Evolutionary conservation across 2,329 filamentous ascomycete genomes (phyloP).

Genomic region (Chrysoporthe puriensis): DNA sequence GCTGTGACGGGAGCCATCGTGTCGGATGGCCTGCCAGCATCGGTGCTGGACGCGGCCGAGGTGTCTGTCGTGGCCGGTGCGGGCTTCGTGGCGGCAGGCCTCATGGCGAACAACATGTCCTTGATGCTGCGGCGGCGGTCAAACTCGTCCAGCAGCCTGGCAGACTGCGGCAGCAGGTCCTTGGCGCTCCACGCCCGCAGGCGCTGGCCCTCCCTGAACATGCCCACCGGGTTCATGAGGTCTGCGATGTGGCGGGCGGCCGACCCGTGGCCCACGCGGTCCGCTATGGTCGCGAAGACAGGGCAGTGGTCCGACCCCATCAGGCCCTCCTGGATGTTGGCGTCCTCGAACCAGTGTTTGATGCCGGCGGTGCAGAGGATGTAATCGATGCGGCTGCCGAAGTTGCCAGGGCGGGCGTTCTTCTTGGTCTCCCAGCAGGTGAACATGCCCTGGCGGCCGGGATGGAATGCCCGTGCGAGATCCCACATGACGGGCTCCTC

Average conservation of each 20-base stretch:
- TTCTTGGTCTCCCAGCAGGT: constrained; percentile 96
- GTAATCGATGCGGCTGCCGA: constrained; percentile 91
- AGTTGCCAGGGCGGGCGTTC: constrained; percentile 95
- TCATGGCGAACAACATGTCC: constrained; percentile 92
- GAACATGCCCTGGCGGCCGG: constrained; percentile 84
- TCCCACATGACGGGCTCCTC: constrained; percentile 80
- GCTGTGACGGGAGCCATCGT: too few species aligned
- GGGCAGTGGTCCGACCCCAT: constrained; percentile 97
- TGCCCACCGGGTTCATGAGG: constrained; percentile 74
- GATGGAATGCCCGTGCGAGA: constrained; percentile 80
- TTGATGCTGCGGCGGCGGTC: constrained; percentile 82
- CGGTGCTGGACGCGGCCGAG: too few species aligned
- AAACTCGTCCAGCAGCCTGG: constrained; percentile 85
- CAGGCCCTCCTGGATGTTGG: constrained; percentile 90
- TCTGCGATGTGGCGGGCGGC: constrained; percentile 69
- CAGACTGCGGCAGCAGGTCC: constrained; percentile 74
- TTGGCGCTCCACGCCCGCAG: constrained; percentile 68
- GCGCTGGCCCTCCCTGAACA: constrained; percentile 70
- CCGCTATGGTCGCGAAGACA: constrained; percentile 76
- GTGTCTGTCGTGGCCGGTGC: too few species aligned
- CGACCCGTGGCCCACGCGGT: constrained; percentile 60
- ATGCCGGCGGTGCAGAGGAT: constrained; percentile 81
- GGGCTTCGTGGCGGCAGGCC: too few species aligned
- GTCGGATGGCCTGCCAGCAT: too few species aligned
- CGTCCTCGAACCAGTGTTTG: constrained; percentile 76